phyloP scores from a whole-genome alignment of 139 green algal species.

The Coelastrella sp. region DNA sequence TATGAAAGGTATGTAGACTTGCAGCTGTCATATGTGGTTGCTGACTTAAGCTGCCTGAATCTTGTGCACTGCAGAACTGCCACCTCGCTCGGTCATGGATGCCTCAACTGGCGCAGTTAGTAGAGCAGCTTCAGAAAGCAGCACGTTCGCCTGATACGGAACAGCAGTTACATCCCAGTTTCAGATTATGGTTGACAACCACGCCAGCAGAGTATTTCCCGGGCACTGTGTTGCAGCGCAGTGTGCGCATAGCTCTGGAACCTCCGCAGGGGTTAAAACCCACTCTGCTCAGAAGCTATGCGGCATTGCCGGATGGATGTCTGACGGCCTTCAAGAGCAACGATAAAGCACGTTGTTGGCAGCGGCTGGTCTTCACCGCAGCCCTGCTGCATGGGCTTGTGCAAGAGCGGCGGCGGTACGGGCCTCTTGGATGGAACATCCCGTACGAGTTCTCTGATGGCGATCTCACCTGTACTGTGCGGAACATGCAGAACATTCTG shows the following conservation, averaged over 20 bases:
- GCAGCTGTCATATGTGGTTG: too few relatives aligned
- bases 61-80: slow-evolving; percentile 82
- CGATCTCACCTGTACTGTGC: slow-evolving; percentile 81
- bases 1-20: too few relatives aligned
- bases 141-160: slow-evolving; percentile 6
- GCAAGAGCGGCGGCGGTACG: slow-evolving; percentile 78
- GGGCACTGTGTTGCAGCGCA: slow-evolving; percentile 73
- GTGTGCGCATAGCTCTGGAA: slow-evolving; percentile 80
- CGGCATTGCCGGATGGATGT: slow-evolving; percentile 52
- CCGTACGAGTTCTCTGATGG: slow-evolving; percentile 83
- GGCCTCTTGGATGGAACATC: slow-evolving; percentile 88
- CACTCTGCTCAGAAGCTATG: slow-evolving; percentile 76
- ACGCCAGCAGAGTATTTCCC: slow-evolving; percentile 80
- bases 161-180: slow-evolving; percentile 73
- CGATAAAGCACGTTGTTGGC: slow-evolving; percentile 56
- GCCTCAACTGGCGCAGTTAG: slow-evolving; percentile 68
- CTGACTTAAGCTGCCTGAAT: background rate
- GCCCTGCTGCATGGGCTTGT: slow-evolving; percentile 86
- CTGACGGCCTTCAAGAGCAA: slow-evolving; percentile 57
- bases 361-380: slow-evolving; percentile 77
- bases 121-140: slow-evolving; percentile 39
- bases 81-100: slow-evolving; percentile 91
- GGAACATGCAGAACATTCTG: slow-evolving; percentile 45
- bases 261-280: slow-evolving; percentile 82
- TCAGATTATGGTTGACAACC: slow-evolving; percentile 88